phyloP scores from a whole-genome alignment of 2,329 filamentous ascomycete genomes.

The Venturia pyrina region DNA sequence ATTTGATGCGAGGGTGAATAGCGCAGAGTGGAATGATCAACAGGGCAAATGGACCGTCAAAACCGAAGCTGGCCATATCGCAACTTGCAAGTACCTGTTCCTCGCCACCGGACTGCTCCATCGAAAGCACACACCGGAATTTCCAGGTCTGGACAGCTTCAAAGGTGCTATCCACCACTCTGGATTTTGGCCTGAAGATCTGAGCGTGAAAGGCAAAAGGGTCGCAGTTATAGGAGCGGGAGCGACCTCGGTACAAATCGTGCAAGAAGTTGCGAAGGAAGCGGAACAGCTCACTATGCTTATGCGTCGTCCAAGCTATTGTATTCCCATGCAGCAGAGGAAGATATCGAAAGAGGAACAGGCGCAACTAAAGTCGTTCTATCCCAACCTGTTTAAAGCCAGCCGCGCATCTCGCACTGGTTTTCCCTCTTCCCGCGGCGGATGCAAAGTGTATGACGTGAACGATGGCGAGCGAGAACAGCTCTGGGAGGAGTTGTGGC shows the following conservation, averaged over 20 bases:
- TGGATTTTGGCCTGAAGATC: background rate
- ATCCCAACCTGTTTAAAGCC: slow-evolving; percentile 1
- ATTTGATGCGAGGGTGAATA: slow-evolving; percentile 3
- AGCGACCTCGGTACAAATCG: slow-evolving; percentile 25
- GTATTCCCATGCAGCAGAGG: slow-evolving; percentile 4
- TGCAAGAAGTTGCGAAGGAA: slow-evolving; percentile 28
- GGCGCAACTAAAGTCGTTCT: slow-evolving; percentile 10
- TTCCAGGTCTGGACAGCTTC: slow-evolving; percentile 5
- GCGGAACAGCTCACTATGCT: slow-evolving; percentile 15
- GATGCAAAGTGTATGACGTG: slow-evolving; percentile 2
- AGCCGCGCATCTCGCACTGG: background rate
- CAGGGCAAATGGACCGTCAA: slow-evolving; percentile 41
- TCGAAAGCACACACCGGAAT: slow-evolving; percentile 37
- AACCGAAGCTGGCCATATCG: slow-evolving; percentile 41
- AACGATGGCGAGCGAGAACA: slow-evolving; percentile 13
- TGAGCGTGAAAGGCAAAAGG: slow-evolving; percentile 18
- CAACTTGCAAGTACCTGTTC: slow-evolving; percentile 42
- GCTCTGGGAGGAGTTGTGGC: slow-evolving; percentile 15
- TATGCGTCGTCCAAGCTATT: slow-evolving; percentile 3
- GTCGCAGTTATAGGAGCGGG: slow-evolving; percentile 25
- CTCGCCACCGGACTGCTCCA: slow-evolving; percentile 51
- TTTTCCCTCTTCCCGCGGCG: background rate
- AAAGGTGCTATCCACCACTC: slow-evolving; percentile 10
- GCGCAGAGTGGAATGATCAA: slow-evolving; percentile 34
- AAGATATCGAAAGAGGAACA: slow-evolving; percentile 8